These are phyloP conservation scores for Bipolaris gigantea DNA, from an alignment of 2,329 filamentous ascomycete genomes.

Conservation along the genomic window DNA sequence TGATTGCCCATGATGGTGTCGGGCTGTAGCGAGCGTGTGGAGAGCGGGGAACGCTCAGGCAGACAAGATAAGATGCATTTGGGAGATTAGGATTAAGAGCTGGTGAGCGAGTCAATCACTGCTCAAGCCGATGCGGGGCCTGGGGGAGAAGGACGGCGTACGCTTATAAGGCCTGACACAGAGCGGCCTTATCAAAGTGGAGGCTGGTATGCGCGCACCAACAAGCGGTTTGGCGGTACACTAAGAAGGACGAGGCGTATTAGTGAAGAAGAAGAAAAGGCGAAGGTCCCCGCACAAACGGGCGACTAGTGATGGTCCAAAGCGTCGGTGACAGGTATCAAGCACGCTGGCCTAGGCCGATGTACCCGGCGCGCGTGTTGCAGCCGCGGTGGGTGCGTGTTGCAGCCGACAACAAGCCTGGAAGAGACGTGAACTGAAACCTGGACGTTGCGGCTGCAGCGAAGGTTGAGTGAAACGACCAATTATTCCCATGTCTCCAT, in stretches of 20 bases:
- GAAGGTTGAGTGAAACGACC: constrained; percentile 22
- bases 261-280: constrained; percentile 19
- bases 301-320: constrained; percentile 18
- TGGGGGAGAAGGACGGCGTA: constrained; percentile 12
- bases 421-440: constrained; percentile 41
- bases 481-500: constrained; percentile 35
- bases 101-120: constrained; percentile 11
- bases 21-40: constrained; percentile 14
- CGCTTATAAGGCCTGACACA: constrained; percentile 15
- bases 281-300: constrained; percentile 15
- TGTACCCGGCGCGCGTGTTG: too few relatives aligned
- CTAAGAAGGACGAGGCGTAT: constrained; percentile 16
- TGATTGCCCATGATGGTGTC: constrained; percentile 39
- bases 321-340: constrained; percentile 18
- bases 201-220: constrained; percentile 20
- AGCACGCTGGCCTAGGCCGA: background rate
- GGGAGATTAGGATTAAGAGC: constrained; percentile 6
- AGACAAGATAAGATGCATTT: constrained; percentile 17
- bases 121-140: constrained; percentile 15
- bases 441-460: constrained; percentile 21
- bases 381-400: constrained; percentile 16
- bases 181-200: constrained; percentile 15
- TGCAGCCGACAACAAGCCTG: constrained; percentile 40
- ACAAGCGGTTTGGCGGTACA: constrained; percentile 15
- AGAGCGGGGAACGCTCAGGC: constrained; percentile 27